phyloP scores from a whole-genome alignment of 2,329 filamentous ascomycete genomes.

The Acrodontium crateriforme region DNA sequence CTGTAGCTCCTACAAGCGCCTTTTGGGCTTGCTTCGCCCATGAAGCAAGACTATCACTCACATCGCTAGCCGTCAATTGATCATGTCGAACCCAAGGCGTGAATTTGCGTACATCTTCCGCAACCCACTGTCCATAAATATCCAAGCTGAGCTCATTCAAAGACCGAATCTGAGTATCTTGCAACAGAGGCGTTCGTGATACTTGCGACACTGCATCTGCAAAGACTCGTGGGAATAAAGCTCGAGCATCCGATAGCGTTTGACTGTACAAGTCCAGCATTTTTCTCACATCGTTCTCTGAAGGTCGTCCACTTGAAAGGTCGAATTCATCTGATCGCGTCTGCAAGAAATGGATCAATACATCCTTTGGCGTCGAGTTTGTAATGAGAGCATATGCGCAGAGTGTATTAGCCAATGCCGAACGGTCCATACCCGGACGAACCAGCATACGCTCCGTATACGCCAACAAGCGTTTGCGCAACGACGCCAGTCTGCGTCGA shows the following conservation, averaged over 20 bases:
- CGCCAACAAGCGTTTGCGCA: slow-evolving; percentile 52
- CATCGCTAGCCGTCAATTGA: slow-evolving; percentile 37
- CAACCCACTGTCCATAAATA: slow-evolving; percentile 64
- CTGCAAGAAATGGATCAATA: slow-evolving; percentile 63
- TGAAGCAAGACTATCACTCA: slow-evolving; percentile 34
- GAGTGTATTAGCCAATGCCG: slow-evolving; percentile 53
- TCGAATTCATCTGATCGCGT: slow-evolving; percentile 57
- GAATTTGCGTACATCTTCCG: slow-evolving; percentile 70
- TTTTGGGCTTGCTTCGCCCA: slow-evolving; percentile 53
- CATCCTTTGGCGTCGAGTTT: slow-evolving; percentile 66
- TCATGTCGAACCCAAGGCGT: slow-evolving; percentile 78
- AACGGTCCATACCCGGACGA: slow-evolving; percentile 23
- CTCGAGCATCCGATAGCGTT: slow-evolving; percentile 65
- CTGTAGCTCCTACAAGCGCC: slow-evolving; percentile 11
- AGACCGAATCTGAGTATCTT: slow-evolving; percentile 51
- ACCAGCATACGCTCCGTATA: slow-evolving; percentile 44
- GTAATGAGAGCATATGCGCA: slow-evolving; percentile 72
- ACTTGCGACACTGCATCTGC: slow-evolving; percentile 54
- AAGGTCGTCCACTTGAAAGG: slow-evolving; percentile 42
- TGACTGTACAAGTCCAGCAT: slow-evolving; percentile 60
- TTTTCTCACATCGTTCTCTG: slow-evolving; percentile 42
- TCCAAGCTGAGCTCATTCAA: slow-evolving; percentile 65
- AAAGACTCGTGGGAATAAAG: slow-evolving; percentile 58
- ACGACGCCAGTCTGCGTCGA: slow-evolving; percentile 46
- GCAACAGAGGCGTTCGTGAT: slow-evolving; percentile 57